phyloP scores from a whole-genome alignment of 176 grass and related monocot genomes.

The Hordeum vulgare region MorexV3_pseudomolecules_assembly NC_058522.1:544867525-544868024 shows the following conservation, averaged over 20 bases:
- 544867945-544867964: background rate
- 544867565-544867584: constrained; percentile 78
- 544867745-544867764: background rate
- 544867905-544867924: background rate
- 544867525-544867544: constrained; percentile 93
- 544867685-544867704: background rate
- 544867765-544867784: background rate
- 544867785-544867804: background rate
- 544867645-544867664: background rate
- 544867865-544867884: background rate
- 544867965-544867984: background rate
- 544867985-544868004: background rate
- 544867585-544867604: constrained; percentile 69
- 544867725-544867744: background rate
- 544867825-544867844: background rate
- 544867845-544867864: background rate
- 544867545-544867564: constrained; percentile 97
- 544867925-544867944: background rate
- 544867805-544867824: background rate
- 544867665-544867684: background rate
- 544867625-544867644: constrained; percentile 60
- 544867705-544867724: background rate
- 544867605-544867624: constrained; percentile 81
- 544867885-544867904: background rate
- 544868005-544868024: background rate